Evolutionary conservation across 2,329 filamentous ascomycete genomes (phyloP).

Genomic region (Pseudocercospora cruenta): DNA sequence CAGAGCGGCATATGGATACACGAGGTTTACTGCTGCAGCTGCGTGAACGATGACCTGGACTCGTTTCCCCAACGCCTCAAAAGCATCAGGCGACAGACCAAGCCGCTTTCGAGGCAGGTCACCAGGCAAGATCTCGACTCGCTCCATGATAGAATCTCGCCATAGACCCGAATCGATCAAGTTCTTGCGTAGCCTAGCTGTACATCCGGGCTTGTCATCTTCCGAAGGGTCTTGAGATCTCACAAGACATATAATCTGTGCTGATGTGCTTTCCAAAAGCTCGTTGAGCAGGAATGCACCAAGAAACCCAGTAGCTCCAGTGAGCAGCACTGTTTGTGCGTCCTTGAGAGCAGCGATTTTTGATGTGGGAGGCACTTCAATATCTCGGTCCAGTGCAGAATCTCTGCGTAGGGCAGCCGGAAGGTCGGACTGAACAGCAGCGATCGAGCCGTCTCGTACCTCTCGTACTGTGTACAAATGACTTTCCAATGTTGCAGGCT

Average conservation of each 20-base stretch:
- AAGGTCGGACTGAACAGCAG: constrained; percentile 74
- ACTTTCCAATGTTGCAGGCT: constrained; percentile 71
- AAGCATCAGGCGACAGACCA: constrained; percentile 67
- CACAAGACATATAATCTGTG: constrained; percentile 72
- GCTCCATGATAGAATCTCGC: constrained; percentile 76
- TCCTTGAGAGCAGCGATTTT: constrained; percentile 64
- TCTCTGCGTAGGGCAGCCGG: constrained; percentile 71
- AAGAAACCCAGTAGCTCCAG: constrained; percentile 75
- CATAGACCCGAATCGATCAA: constrained; percentile 78
- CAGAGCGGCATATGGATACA: constrained; percentile 79
- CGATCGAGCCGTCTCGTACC: constrained; percentile 72
- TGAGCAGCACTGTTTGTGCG: constrained; percentile 71
- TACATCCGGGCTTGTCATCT: constrained; percentile 66
- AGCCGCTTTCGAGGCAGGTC: constrained; percentile 71
- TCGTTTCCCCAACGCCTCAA: constrained; percentile 65
- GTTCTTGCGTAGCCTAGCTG: constrained; percentile 74
- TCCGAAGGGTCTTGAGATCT: constrained; percentile 70
- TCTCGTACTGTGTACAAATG: constrained; percentile 72
- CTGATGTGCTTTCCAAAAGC: constrained; percentile 68
- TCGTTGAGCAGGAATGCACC: constrained; percentile 74
- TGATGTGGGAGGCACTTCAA: constrained; percentile 54
- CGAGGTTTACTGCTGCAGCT: constrained; percentile 76
- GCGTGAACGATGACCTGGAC: constrained; percentile 77
- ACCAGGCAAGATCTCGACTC: constrained; percentile 74
- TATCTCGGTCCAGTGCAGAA: constrained; percentile 69